Evolutionary conservation across 2,329 filamentous ascomycete species (phyloP).

Genomic region (Fusarium dimerum): DNA sequence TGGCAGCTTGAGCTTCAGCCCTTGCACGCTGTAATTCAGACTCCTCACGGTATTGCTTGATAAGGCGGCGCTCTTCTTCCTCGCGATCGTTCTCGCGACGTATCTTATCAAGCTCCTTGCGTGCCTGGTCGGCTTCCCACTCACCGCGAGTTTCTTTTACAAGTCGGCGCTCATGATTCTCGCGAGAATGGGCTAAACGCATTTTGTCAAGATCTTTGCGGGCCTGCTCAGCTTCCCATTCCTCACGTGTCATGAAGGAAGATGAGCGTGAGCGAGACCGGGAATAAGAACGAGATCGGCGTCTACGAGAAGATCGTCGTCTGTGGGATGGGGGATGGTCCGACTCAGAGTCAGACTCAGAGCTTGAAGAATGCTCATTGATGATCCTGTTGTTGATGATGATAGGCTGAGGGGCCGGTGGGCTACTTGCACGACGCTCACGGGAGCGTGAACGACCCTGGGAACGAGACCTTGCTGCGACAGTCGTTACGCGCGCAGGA

Average conservation of each 20-base stretch:
- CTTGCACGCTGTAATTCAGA: slow-evolving; percentile 53
- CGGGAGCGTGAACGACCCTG: slow-evolving; percentile 48
- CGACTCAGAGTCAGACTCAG: slow-evolving; percentile 32
- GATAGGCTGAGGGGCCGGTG: slow-evolving; percentile 44
- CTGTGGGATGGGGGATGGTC: slow-evolving; percentile 26
- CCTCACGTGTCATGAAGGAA: slow-evolving; percentile 44
- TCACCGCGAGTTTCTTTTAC: slow-evolving; percentile 46
- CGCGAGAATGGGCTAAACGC: slow-evolving; percentile 41
- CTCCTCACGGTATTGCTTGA: slow-evolving; percentile 45
- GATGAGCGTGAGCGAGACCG: slow-evolving; percentile 39
- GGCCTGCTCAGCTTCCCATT: slow-evolving; percentile 42
- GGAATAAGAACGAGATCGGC: slow-evolving; percentile 28
- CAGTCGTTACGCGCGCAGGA: slow-evolving; percentile 47
- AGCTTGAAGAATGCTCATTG: slow-evolving; percentile 45
- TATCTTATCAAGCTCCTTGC: slow-evolving; percentile 47
- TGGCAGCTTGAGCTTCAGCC: slow-evolving; percentile 50
- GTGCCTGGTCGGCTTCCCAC: slow-evolving; percentile 40
- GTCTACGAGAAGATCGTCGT: slow-evolving; percentile 28
- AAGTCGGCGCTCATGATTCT: slow-evolving; percentile 37
- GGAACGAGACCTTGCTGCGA: slow-evolving; percentile 43
- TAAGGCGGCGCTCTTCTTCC: slow-evolving; percentile 31
- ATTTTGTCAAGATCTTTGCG: slow-evolving; percentile 48
- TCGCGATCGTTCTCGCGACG: slow-evolving; percentile 43
- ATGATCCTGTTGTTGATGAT: slow-evolving; percentile 61
- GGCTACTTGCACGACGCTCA: slow-evolving; percentile 47